Evolutionary conservation across 441 rosid species (phyloP), one percentile per base, ranked within the genome.

Genomic region (Pelargonium australe): DNA sequence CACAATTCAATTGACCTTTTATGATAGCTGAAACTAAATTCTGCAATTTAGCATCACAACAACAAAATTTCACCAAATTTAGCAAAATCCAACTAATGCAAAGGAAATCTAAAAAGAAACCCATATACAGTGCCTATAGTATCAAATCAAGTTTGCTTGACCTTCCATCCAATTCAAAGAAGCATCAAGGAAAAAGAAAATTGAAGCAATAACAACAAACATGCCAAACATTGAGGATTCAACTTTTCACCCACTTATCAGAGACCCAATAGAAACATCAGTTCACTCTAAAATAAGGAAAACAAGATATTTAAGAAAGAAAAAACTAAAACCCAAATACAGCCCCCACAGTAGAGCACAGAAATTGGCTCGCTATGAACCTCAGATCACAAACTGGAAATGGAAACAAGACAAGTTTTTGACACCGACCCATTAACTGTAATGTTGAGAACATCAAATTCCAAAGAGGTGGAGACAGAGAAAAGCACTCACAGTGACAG

Each of bases 41-140:
- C 89, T 82, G 82, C 78, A 76, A 76, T 77, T 75, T 70, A 63
- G 65, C 73, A 55, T 64, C 65, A 10, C 41, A 70, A 72, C 41
- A 53, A 55, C 28, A 53, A 53, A 55, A 14, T 55, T 8, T 55
- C 23, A 10, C 53, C 67, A 65, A 69, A 28, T 34, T 63, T 37
- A 37, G 41, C 65, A 23, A 64, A 20, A 41, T 17, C 8, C 58
- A 16, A 13, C 40, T 49, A 37, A 14, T 49, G 17, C 14, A 66
- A 45, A 44, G 70, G 16, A 47, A 19, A 51, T 9, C 64, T 11
- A 66, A 14, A 40, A 19, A 31, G 10, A 3, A 20, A 68, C 17
- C 64, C 19, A 11, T 16, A 47, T 37, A 31, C 28, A 17, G 20
- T 53, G 23, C 10, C 61, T 16, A 55, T 5, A 55, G 23, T 55